Conservation (phyloP, 2,329 filamentous ascomycete species). For the Aspergillus ustus region DNA sequence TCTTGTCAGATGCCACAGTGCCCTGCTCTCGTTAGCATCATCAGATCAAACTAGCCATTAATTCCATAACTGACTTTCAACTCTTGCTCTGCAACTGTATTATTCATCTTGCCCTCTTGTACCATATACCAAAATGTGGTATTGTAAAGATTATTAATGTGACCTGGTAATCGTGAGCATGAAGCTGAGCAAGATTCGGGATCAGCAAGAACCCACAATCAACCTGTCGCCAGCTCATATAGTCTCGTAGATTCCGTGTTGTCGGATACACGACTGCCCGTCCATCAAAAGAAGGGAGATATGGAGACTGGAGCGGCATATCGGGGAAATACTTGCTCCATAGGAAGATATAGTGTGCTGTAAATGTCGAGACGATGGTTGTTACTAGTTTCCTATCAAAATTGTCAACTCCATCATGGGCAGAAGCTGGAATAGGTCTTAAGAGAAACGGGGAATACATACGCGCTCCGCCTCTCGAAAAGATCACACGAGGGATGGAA, state of each 20-base stretch:
- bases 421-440: background rate
- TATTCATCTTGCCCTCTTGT: slow-evolving; percentile 73
- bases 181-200: slow-evolving; percentile 1
- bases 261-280: slow-evolving; percentile 88
- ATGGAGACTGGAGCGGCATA: slow-evolving; percentile 69
- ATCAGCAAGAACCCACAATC: slow-evolving; percentile 69
- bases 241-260: slow-evolving; percentile 82
- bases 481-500: slow-evolving; percentile 81
- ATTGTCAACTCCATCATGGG: background rate
- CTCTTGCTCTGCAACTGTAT: slow-evolving; percentile 77
- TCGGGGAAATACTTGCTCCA: slow-evolving; percentile 79
- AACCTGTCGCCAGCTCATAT: slow-evolving; percentile 95
- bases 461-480: slow-evolving; percentile 85
- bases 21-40: slow-evolving; percentile 59
- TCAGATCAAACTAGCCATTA: background rate
- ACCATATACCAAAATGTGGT: slow-evolving; percentile 94
- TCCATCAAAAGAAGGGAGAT: slow-evolving; percentile 87
- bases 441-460: slow-evolving; percentile 30
- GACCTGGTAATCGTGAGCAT: slow-evolving; percentile 59
- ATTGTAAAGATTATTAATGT: slow-evolving; percentile 99
- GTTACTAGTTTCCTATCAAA: slow-evolving; percentile 80
- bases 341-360: slow-evolving; percentile 81
- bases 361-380: slow-evolving; percentile 91
- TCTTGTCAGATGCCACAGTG: slow-evolving; percentile 84
- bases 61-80: slow-evolving; percentile 63